Evolutionary conservation across 441 rosid species (phyloP).

Genomic region (Pelargonium cotyledonis): DNA sequence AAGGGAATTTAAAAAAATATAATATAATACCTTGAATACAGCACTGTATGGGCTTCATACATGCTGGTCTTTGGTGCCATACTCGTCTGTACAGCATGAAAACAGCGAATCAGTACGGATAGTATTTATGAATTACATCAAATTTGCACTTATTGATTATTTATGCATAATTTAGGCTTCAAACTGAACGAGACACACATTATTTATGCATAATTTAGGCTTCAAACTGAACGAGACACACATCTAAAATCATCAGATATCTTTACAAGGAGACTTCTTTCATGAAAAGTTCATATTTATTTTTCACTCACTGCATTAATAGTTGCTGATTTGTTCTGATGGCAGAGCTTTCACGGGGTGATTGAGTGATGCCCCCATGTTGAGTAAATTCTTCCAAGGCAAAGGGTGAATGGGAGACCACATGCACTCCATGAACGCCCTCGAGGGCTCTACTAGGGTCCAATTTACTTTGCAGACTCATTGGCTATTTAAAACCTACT

Average conservation of each 20-base stretch:
- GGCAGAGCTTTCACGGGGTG: slow-evolving; percentile 34
- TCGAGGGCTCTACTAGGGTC: slow-evolving; percentile 54
- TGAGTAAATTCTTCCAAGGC: slow-evolving; percentile 39
- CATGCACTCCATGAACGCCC: slow-evolving; percentile 67
- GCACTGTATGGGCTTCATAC: slow-evolving; percentile 68
- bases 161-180: slow-evolving; percentile 5
- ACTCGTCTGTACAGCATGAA: slow-evolving; percentile 45
- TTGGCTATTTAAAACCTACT: slow-evolving; percentile 19
- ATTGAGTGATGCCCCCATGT: slow-evolving; percentile 33
- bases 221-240: too few relatives aligned
- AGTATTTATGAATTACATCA: background rate
- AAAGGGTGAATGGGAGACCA: slow-evolving; percentile 66
- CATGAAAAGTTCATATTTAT: slow-evolving; percentile 9
- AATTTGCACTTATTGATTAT: slow-evolving; percentile 4
- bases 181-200: background rate
- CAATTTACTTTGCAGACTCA: slow-evolving; percentile 43
- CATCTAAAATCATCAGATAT: background rate
- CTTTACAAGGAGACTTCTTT: background rate
- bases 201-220: too few relatives aligned
- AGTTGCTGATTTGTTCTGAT: slow-evolving; percentile 44
- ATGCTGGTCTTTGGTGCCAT: slow-evolving; percentile 93
- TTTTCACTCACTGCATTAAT: slow-evolving; percentile 50
- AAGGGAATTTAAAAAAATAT: background rate
- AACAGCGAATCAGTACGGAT: slow-evolving; percentile 9
- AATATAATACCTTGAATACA: slow-evolving; percentile 43